These are phyloP conservation scores for Corymbia calophylla DNA, from an alignment of 441 rosid genomes.

Conservation along the genomic window DNA sequence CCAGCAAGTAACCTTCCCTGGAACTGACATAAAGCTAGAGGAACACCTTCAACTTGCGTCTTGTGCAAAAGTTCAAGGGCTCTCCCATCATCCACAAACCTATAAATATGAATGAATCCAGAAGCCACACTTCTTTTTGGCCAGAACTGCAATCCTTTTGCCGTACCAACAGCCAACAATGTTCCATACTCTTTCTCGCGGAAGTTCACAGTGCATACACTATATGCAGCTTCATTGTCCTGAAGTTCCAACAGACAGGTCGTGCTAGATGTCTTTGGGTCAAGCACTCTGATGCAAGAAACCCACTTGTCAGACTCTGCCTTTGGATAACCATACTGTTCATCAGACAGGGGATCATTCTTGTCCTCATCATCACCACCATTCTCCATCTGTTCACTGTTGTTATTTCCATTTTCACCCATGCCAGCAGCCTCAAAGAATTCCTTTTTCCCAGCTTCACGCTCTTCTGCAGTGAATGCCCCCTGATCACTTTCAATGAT, in stretches of 20 bases:
- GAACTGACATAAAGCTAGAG: slow-evolving; percentile 82
- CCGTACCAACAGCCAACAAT: slow-evolving; percentile 91
- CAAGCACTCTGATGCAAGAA: slow-evolving; percentile 95
- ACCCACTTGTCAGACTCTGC: slow-evolving; percentile 89
- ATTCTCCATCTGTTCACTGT: slow-evolving; percentile 67
- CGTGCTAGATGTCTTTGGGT: slow-evolving; percentile 77
- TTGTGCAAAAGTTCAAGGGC: slow-evolving; percentile 87
- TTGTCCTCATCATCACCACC: slow-evolving; percentile 82
- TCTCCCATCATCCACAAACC: slow-evolving; percentile 86
- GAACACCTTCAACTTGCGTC: slow-evolving; percentile 96
- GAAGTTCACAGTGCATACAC: slow-evolving; percentile 84
- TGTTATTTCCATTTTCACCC: slow-evolving; percentile 70
- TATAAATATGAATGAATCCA: slow-evolving; percentile 82
- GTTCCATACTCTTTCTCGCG: slow-evolving; percentile 94
- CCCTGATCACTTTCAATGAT: slow-evolving; percentile 96
- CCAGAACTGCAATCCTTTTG: slow-evolving; percentile 87
- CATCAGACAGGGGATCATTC: slow-evolving; percentile 86
- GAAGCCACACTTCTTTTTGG: slow-evolving; percentile 58
- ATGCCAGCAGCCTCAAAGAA: slow-evolving; percentile 77
- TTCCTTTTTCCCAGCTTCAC: slow-evolving; percentile 90
- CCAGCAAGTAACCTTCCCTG: slow-evolving; percentile 94
- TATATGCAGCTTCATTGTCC: slow-evolving; percentile 95
- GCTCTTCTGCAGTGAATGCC: slow-evolving; percentile 89
- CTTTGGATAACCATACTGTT: slow-evolving; percentile 97
- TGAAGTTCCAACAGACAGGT: slow-evolving; percentile 95